phyloP scores from a whole-genome alignment of 2,329 filamentous ascomycete genomes.

The Colletotrichum sp. region DNA sequence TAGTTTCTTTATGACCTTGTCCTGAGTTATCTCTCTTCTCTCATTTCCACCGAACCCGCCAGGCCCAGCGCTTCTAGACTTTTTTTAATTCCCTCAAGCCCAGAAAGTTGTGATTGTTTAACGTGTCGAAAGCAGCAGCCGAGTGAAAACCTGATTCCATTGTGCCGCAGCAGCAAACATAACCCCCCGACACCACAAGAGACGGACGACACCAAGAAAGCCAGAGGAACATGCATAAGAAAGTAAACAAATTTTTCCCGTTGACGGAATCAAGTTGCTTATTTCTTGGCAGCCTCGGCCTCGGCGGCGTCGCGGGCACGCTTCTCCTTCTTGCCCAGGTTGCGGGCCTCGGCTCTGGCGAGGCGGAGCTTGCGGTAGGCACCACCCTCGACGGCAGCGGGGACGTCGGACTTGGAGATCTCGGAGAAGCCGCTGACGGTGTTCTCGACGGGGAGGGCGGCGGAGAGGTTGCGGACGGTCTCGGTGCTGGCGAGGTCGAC shows the following conservation, averaged over 20 bases:
- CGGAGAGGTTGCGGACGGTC: constrained; percentile 59
- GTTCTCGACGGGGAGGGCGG: constrained; percentile 76
- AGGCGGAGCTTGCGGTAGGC: constrained; percentile 88
- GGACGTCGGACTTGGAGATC: constrained; percentile 83
- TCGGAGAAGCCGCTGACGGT: constrained; percentile 69
- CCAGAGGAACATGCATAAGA: not conserved
- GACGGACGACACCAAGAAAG: constrained; percentile 13
- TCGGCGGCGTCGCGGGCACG: constrained; percentile 86
- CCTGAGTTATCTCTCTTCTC: constrained; percentile 17
- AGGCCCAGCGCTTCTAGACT: constrained; percentile 16
- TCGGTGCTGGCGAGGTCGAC: constrained; percentile 76
- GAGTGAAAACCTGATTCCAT: constrained; percentile 16
- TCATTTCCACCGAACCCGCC: constrained; percentile 17
- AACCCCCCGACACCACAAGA: constrained; percentile 17
- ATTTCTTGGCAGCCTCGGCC: constrained; percentile 87
- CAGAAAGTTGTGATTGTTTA: constrained; percentile 17
- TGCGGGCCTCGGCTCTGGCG: constrained; percentile 82
- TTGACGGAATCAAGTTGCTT: constrained; percentile 41
- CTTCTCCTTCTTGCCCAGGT: constrained; percentile 89
- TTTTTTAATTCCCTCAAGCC: constrained; percentile 9
- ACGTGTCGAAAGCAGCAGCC: constrained; percentile 21
- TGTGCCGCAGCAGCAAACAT: constrained; percentile 18
- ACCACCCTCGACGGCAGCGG: constrained; percentile 77
- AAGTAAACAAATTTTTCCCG: not conserved
- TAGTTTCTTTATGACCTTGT: constrained; percentile 23